Conservation (phyloP, 2,329 filamentous ascomycete genomes). For the Exophiala calicioides region DNA sequence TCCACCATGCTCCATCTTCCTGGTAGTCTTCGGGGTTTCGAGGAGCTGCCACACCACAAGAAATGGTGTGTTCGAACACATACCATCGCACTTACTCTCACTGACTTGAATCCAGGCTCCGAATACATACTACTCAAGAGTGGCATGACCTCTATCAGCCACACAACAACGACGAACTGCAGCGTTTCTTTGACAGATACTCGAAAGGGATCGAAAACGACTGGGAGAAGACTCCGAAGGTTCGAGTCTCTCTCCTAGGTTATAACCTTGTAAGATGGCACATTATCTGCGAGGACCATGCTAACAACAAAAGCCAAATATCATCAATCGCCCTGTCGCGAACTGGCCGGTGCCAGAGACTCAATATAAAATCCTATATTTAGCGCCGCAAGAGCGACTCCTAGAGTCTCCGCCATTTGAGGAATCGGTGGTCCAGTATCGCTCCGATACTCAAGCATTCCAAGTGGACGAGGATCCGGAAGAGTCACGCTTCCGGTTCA, state of each 20-base stretch:
- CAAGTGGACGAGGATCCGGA: constrained; percentile 3
- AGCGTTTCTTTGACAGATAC: constrained; percentile 49
- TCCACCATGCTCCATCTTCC: constrained; percentile 40
- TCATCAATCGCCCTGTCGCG: constrained; percentile 33
- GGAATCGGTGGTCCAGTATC: constrained; percentile 32
- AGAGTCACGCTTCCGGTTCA: constrained; percentile 40
- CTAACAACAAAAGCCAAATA: too few relatives aligned
- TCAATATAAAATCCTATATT: constrained; percentile 33
- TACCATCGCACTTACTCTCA: too few relatives aligned
- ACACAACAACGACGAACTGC: constrained; percentile 41
- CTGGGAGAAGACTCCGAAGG: constrained; percentile 49
- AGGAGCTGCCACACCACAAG: constrained; percentile 39
- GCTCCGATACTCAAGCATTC: constrained; percentile 34
- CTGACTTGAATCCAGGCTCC: constrained; percentile 34
- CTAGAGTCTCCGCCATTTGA: not conserved
- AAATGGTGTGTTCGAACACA: too few relatives aligned
- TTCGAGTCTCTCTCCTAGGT: constrained; percentile 34
- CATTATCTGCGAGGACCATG: too few relatives aligned
- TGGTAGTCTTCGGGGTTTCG: constrained; percentile 41
- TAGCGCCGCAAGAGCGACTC: constrained; percentile 23
- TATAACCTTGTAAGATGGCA: too few relatives aligned
- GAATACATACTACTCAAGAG: constrained; percentile 44
- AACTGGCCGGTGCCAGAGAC: constrained; percentile 6
- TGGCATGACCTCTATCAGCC: constrained; percentile 49
- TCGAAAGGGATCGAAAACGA: constrained; percentile 47